These are phyloP conservation scores for Linnemannia exigua DNA, from an alignment of 192 early-diverging fungal genomes.

Conservation along the genomic window DNA sequence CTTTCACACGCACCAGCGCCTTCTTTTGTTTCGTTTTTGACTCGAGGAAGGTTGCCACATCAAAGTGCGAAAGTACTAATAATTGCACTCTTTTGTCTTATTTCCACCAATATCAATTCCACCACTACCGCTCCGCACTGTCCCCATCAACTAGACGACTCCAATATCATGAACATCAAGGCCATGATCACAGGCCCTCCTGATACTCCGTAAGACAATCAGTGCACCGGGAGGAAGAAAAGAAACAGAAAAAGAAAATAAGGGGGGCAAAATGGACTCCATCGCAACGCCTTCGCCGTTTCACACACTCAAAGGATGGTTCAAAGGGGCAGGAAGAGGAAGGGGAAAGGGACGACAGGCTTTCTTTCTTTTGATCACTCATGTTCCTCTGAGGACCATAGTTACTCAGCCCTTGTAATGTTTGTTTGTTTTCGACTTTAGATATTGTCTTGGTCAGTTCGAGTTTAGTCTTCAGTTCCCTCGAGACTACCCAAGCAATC, in stretches of 20 bases:
- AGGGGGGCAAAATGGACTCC: neutral
- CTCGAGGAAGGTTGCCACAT: neutral
- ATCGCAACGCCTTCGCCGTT: neutral
- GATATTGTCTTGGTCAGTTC: constrained; percentile 60
- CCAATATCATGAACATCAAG: constrained; percentile 73
- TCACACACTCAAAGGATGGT: neutral
- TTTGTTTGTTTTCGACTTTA: constrained; percentile 34
- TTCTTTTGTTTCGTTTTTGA: no score
- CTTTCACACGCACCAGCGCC: no score
- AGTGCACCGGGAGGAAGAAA: neutral
- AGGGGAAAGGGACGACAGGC: neutral
- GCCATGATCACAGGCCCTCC: constrained; percentile 73
- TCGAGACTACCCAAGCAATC: constrained; percentile 66
- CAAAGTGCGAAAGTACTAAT: neutral
- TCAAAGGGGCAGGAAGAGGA: neutral
- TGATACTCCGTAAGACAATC: constrained; percentile 66
- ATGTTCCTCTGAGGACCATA: neutral
- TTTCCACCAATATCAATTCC: neutral
- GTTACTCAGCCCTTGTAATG: constrained; percentile 1
- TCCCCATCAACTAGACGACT: constrained; percentile 56
- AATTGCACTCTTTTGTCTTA: neutral
- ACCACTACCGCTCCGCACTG: neutral
- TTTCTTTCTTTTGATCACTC: neutral
- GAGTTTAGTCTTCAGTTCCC: constrained; percentile 65
- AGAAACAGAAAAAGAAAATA: neutral